Conservation (phyloP, 352 stramenopile species). For the Elongisporangium undulatum region DNA sequence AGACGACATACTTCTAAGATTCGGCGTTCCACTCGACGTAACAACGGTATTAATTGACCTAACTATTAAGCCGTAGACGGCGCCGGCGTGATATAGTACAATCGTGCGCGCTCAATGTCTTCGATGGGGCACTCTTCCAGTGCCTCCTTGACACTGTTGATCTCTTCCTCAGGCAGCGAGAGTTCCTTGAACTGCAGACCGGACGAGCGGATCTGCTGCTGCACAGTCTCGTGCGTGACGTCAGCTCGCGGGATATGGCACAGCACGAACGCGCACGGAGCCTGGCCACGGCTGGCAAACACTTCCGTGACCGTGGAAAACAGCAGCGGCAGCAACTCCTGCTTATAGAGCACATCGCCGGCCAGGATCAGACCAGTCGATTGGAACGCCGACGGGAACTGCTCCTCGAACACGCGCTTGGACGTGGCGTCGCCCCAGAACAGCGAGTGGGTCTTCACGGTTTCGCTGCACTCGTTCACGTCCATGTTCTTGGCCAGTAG, state of each 20-base stretch:
- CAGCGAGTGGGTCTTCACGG: slow-evolving; percentile 27
- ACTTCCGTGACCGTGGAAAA: slow-evolving; percentile 43
- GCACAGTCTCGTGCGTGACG: slow-evolving; percentile 54
- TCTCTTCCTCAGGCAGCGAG: slow-evolving; percentile 18
- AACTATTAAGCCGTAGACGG: slow-evolving; percentile 4
- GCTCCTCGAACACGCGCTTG: slow-evolving; percentile 19
- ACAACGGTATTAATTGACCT: too few relatives aligned
- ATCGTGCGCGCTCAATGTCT: slow-evolving; percentile 40
- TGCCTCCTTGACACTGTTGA: slow-evolving; percentile 12
- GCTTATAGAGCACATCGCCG: slow-evolving; percentile 80
- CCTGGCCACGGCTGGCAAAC: slow-evolving; percentile 13
- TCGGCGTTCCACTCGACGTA: too few relatives aligned
- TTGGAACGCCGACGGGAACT: slow-evolving; percentile 20
- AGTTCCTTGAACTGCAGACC: slow-evolving; percentile 39
- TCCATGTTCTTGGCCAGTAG: slow-evolving; percentile 44
- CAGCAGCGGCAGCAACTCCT: slow-evolving; percentile 55
- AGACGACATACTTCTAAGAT: too few relatives aligned
- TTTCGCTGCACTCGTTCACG: slow-evolving; percentile 20
- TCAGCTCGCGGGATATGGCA: slow-evolving; percentile 75
- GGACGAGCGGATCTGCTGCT: slow-evolving; percentile 30
- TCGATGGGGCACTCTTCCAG: slow-evolving; percentile 53
- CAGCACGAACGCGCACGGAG: slow-evolving; percentile 30
- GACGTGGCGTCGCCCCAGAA: slow-evolving; percentile 58
- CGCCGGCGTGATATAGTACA: slow-evolving; percentile 51
- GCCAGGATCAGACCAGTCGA: slow-evolving; percentile 55